Evolutionary conservation across 495 filamentous ascomycete genomes (phyloP), one percentile per base, ranked within the genome.

Genomic region (Lepidopterella palustris): DNA sequence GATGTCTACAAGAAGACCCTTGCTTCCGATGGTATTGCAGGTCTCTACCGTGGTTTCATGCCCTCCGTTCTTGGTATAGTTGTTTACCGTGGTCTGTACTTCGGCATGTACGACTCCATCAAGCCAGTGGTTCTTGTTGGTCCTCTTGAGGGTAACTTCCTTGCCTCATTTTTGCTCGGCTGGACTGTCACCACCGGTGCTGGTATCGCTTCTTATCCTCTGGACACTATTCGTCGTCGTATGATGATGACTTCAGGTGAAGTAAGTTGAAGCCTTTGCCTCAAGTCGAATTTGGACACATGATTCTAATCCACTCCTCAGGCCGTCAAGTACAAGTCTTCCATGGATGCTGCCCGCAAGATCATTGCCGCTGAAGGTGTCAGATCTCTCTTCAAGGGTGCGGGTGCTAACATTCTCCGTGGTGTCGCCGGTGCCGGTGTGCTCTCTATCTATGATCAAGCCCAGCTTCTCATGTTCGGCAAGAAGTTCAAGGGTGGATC

Each of bases 71-170:
- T 86, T 77, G 93, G 93, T 84, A 98, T 98, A 76, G 78, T 97
- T 75, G 95, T 98, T 78, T 98, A 98, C 88, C 95, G 93, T 89
- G 93, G 93, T 95, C 90, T 98, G 67, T 98, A 98, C 90, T 98
- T 98, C 87, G 93, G 93, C 74, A 88, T 98, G 88, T 97, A 98
- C 91, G 93, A 97, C 80, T 98, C 93, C 68, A 86, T 98, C 84
- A 98, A 98, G 90, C 93, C 93, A 68, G 89, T 97, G 77, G 75
- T 97, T 78, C 89, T 98, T 54, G 83, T 87, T 74, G 93, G 93
- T 73, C 61, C 82, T 73, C 91, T 98, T 70, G 86, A 90, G 80
- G 90, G 90, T 81, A 96, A 90, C 86, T 98, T 98, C 90, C 79
- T 97, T 67, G 93, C 93, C 75, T 97, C 93, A 57, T 98, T 97